Evolutionary conservation across 768 basidiomycete species (phyloP).

Genomic region (Phanerochaete sordida): DNA sequence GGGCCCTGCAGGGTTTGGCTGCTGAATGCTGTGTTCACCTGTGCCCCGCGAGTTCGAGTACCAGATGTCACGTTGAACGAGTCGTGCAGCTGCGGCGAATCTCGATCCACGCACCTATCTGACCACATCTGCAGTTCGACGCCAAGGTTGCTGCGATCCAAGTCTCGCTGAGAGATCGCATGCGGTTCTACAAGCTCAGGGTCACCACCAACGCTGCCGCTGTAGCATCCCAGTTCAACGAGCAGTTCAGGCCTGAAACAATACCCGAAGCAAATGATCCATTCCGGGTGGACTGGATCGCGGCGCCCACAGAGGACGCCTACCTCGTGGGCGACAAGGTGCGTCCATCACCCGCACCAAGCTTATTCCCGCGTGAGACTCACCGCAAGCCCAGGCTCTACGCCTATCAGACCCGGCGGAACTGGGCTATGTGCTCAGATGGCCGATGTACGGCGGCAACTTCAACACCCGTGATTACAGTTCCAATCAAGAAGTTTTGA

Average conservation of each 20-base stretch:
- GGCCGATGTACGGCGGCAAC: conserved; percentile 77
- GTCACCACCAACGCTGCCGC: conserved; percentile 67
- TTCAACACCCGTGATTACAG: conserved; percentile 82
- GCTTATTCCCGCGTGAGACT: not conserved
- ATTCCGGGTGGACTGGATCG: conserved; percentile 82
- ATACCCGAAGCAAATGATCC: conserved; percentile 85
- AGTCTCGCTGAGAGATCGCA: conserved; percentile 71
- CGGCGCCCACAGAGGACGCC: conserved; percentile 43
- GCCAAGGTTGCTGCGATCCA: conserved; percentile 70
- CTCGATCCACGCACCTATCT: too few relatives aligned
- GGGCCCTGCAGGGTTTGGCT: too few relatives aligned
- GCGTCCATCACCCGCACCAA: conserved; percentile 6
- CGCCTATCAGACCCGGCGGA: conserved; percentile 63
- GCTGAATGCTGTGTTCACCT: too few relatives aligned
- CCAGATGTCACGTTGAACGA: too few relatives aligned
- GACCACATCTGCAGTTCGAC: conserved; percentile 50
- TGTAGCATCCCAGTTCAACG: conserved; percentile 77
- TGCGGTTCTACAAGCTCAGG: conserved; percentile 82
- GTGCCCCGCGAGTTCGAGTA: too few relatives aligned
- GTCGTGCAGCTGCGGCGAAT: too few relatives aligned
- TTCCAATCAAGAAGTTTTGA: conserved; percentile 64
- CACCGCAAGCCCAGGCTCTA: conserved; percentile 50
- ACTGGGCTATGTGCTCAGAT: conserved; percentile 70
- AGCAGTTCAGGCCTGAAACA: conserved; percentile 79
- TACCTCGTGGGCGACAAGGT: conserved; percentile 73